A percentile compares a stretch with the other conserved stretches of the same genome.
These are phyloP conservation scores for Podaxis sp. DNA, from an alignment of 768 basidiomycete species.

Conservation along the genomic window DNA sequence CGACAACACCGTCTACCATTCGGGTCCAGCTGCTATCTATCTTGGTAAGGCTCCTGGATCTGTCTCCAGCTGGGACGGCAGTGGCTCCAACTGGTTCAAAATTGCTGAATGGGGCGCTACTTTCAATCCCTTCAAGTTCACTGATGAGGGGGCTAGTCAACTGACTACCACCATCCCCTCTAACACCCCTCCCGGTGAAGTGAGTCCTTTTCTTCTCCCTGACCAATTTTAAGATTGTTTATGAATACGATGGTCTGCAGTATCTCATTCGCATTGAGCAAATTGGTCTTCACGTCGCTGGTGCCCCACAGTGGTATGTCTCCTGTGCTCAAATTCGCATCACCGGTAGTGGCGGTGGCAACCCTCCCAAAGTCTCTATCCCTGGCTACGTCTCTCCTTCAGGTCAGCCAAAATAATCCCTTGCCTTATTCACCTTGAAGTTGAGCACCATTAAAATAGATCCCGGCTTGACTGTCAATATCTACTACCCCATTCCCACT, in stretches of 20 bases:
- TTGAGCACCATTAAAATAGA: slow-evolving; percentile 19
- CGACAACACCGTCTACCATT: slow-evolving; percentile 43
- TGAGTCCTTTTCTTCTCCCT: slow-evolving; percentile 28
- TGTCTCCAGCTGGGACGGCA: slow-evolving; percentile 38
- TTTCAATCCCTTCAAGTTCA: slow-evolving; percentile 29
- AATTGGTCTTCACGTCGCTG: slow-evolving; percentile 40
- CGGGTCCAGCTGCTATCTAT: slow-evolving; percentile 45
- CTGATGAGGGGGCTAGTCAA: slow-evolving; percentile 29
- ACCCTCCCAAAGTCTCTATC: slow-evolving; percentile 40
- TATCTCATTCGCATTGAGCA: slow-evolving; percentile 39
- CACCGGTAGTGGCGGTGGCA: slow-evolving; percentile 38
- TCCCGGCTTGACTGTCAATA: slow-evolving; percentile 26
- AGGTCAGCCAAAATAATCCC: not conserved
- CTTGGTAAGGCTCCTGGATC: slow-evolving; percentile 47
- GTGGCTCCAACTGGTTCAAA: slow-evolving; percentile 45
- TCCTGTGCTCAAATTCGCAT: slow-evolving; percentile 45
- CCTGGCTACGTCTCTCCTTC: slow-evolving; percentile 35
- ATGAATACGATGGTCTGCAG: slow-evolving; percentile 24
- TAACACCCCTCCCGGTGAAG: not conserved
- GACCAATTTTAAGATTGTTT: slow-evolving; percentile 33
- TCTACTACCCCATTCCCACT: slow-evolving; percentile 25
- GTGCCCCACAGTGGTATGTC: slow-evolving; percentile 43
- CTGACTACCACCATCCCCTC: not conserved
- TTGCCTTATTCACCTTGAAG: not conserved
- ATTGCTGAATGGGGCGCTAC: not conserved